Evolutionary conservation across 2,329 filamentous ascomycete species (phyloP).

Genomic region (Blumeria graminis): DNA sequence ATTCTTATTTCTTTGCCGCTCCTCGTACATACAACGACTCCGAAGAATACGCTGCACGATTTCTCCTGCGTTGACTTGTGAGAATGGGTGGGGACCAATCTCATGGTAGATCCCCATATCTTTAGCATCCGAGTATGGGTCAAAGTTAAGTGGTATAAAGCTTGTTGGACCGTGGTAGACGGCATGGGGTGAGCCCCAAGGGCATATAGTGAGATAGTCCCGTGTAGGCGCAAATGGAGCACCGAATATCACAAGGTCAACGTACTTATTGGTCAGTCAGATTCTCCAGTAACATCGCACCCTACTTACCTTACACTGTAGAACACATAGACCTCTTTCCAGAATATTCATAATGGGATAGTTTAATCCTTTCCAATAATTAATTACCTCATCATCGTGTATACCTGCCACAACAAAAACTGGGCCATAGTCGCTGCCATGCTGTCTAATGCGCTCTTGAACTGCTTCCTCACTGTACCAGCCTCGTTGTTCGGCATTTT

Average conservation of each 20-base stretch:
- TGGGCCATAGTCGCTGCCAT: constrained; percentile 53
- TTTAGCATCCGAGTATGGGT: constrained; percentile 62
- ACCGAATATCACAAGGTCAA: constrained; percentile 70
- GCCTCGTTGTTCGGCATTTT: constrained; percentile 37
- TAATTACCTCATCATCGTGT: constrained; percentile 87
- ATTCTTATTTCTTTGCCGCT: constrained; percentile 70
- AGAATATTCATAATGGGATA: constrained; percentile 99
- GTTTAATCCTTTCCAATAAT: constrained; percentile 89
- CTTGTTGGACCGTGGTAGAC: constrained; percentile 94
- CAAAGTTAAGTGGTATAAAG: constrained; percentile 42
- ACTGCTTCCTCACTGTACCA: constrained; percentile 49
- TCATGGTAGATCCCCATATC: constrained; percentile 64
- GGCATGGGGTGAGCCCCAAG: constrained; percentile 47
- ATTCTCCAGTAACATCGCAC: background rate
- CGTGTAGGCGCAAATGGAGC: constrained; percentile 72
- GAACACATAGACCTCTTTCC: constrained; percentile 79
- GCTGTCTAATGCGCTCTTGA: constrained; percentile 31
- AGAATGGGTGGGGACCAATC: constrained; percentile 53
- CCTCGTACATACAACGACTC: constrained; percentile 72
- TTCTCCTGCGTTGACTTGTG: constrained; percentile 71
- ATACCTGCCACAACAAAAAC: constrained; percentile 81
- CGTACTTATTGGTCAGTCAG: constrained; percentile 30
- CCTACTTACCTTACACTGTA: constrained; percentile 61
- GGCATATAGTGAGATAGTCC: constrained; percentile 50
- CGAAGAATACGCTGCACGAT: constrained; percentile 82